Evolutionary conservation across 805 yeast genomes (phyloP).

Genomic region (Maudiozyma barnettii): DNA sequence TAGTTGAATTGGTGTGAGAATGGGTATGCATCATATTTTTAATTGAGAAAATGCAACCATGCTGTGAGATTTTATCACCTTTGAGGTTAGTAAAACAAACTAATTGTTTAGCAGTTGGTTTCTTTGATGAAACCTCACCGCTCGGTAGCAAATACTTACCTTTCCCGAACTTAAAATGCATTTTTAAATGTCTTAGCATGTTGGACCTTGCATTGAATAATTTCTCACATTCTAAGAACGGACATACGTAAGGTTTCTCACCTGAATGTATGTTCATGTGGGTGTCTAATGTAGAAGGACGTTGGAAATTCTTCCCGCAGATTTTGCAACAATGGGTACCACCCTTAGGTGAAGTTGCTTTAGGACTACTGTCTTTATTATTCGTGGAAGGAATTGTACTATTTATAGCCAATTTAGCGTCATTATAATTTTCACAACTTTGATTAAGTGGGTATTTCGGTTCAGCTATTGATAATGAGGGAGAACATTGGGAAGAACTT

Average conservation of each 20-base stretch:
- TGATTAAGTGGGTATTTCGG: no score
- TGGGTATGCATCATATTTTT: no score
- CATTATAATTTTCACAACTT: no score
- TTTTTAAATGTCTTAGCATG: constrained; percentile 24
- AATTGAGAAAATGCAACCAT: no score
- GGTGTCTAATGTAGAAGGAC: constrained; percentile 78
- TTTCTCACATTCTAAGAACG: constrained; percentile 50
- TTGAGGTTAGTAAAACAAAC: neutral
- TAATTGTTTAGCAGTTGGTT: constrained; percentile 14
- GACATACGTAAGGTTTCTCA: constrained; percentile 77
- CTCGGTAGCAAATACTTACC: constrained; percentile 17
- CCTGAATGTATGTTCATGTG: constrained; percentile 82
- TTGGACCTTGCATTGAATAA: constrained; percentile 38
- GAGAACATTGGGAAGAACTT: no score
- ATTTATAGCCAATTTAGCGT: neutral
- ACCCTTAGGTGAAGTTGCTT: neutral
- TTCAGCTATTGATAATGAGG: no score
- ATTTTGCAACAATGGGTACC: constrained; percentile 43
- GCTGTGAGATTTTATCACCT: neutral
- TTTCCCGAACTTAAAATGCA: constrained; percentile 16
- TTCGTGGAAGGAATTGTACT: neutral
- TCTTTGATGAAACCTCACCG: constrained; percentile 10
- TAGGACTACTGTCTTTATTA: neutral
- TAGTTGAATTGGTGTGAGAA: no score
- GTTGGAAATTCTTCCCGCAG: constrained; percentile 72